A percentile compares a stretch with the other conserved stretches of the same genome.
phyloP scores from a whole-genome alignment of 2,329 filamentous ascomycete genomes.

The Massarina eburnea region DNA sequence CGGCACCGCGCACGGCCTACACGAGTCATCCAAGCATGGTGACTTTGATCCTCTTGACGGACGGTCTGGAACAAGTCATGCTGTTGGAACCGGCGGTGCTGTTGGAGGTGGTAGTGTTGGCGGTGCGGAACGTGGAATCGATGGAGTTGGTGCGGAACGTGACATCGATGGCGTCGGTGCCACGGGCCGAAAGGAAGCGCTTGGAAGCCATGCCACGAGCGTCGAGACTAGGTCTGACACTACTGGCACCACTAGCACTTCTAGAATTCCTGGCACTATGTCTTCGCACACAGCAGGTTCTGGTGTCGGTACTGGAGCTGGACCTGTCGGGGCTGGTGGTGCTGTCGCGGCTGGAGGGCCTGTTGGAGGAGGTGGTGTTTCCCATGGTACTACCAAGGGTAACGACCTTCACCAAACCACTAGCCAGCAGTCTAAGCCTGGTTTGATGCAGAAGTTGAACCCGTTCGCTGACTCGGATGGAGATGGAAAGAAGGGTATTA shows the following conservation, averaged over 20 bases:
- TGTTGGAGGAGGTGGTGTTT: slow-evolving; percentile 19
- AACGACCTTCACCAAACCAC: slow-evolving; percentile 4
- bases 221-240: too few relatives aligned
- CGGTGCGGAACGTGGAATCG: not conserved
- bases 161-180: not conserved
- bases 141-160: too few relatives aligned
- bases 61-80: not conserved
- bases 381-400: slow-evolving; percentile 13
- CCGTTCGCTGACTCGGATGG: slow-evolving; percentile 56
- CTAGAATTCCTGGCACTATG: too few relatives aligned
- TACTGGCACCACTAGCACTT: too few relatives aligned
- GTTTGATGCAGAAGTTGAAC: slow-evolving; percentile 57
- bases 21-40: slow-evolving; percentile 12
- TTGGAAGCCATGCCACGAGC: too few relatives aligned
- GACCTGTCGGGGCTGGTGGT: not conserved
- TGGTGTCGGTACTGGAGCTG: too few relatives aligned
- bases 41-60: slow-evolving; percentile 14
- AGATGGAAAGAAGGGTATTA: slow-evolving; percentile 60
- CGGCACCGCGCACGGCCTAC: slow-evolving; percentile 12
- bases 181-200: too few relatives aligned
- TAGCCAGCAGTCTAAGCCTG: slow-evolving; percentile 44
- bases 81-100: not conserved
- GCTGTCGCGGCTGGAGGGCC: not conserved
- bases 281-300: too few relatives aligned
- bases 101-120: not conserved